Evolutionary conservation across 768 basidiomycete genomes (phyloP), one percentile per base, ranked within the genome.

Genomic region (Amanita rimosa): DNA sequence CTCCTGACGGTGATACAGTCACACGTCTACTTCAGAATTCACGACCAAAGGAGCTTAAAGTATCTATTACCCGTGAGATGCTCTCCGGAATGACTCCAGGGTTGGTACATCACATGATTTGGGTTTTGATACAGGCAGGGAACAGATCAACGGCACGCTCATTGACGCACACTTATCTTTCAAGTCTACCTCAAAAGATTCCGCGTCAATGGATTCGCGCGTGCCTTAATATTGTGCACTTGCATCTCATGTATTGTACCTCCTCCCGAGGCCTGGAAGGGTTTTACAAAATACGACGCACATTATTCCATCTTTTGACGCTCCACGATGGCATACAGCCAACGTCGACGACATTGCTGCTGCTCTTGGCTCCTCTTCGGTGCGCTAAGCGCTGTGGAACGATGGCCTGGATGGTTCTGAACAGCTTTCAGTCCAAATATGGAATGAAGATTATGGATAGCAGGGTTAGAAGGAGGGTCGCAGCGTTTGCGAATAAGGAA

Each of bases 401-500:
- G 11, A 60, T 75, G 16, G 83, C 80, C 11, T 62, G 66, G 55
- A 65, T 65, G 31, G 60, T 74, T 26, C 57, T 79, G 21, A 54
- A 54, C 37, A 55, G 60, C 38, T 85, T 81, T 59, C 66, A 66
- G 54, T 58, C 59, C 46, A 66, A 68, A 54, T 87, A 80, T 80
- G 84, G 85, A 2, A 48, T 62, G 16, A 60, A 60, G 21, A 64
- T 82, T 4, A 74, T 74, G 54, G 78, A 83, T 63, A 66, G 70
- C 45, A 65, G 69, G 17, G 83, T 87, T 17, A 71, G 75, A 57
- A 73, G 79, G 50, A 75, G 81, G 36, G 61, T 87, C 46, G 72
- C 72, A 4, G 63, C 61, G 36, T 66, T 83, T 41, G 84, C 83
- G 26, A 57, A 82, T 48, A 83, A 81, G 60, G 77, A 87, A 64